A percentile compares a stretch with the other conserved stretches of the same genome.
phyloP scores from a whole-genome alignment of 148 eudicot genomes.

The Amaranthus hypochondriacus region DNA sequence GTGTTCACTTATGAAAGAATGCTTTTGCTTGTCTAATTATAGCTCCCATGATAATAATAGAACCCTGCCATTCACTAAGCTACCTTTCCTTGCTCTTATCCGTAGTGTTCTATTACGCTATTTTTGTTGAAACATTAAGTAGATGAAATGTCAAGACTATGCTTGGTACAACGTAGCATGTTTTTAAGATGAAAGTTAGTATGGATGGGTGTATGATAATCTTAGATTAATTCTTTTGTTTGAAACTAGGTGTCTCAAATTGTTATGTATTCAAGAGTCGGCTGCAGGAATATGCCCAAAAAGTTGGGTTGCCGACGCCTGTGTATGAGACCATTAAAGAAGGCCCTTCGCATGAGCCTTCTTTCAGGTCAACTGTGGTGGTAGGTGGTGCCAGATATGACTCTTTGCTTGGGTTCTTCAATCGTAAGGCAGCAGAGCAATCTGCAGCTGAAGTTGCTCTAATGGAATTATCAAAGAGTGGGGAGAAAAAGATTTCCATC shows the following conservation, averaged over 20 bases:
- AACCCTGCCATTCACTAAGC: not conserved
- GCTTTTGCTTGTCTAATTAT: not conserved
- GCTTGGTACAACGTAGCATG: not conserved
- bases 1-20: not conserved
- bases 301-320: conserved; percentile 65
- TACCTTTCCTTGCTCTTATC: not conserved
- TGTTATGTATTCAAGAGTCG: conserved; percentile 93
- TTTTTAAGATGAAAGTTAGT: not conserved
- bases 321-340: conserved; percentile 80
- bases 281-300: conserved; percentile 87
- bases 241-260: conserved; percentile 38
- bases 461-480: conserved; percentile 38
- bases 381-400: conserved; percentile 58
- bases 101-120: not conserved
- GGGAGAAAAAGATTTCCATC: conserved; percentile 33
- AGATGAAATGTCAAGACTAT: not conserved
- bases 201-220: not conserved
- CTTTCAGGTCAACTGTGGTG: conserved; percentile 73
- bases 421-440: conserved; percentile 94
- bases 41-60: not conserved
- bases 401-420: conserved; percentile 74
- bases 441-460: conserved; percentile 98
- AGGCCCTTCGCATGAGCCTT: conserved; percentile 92
- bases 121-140: not conserved
- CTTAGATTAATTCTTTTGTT: not conserved